Evolutionary conservation across 1,284 basidiomycete genomes (phyloP).

Genomic region (Heterobasidion irregulare): DNA sequence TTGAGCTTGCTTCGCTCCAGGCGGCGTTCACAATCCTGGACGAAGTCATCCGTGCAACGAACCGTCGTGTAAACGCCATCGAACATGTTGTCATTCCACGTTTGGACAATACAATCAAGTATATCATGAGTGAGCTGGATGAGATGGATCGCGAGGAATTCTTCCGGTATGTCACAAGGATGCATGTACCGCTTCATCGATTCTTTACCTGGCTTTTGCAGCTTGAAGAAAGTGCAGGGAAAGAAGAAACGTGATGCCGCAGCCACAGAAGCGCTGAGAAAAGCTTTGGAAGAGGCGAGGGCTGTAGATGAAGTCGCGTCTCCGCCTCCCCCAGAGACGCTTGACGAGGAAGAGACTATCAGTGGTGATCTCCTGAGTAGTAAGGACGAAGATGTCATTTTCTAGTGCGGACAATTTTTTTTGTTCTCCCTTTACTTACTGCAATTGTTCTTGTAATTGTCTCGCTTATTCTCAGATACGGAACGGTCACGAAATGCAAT

Average conservation of each 20-base stretch:
- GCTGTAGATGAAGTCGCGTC: background rate
- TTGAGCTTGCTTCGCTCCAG: constrained; percentile 94
- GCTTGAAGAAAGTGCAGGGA: constrained; percentile 92
- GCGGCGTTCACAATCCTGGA: constrained; percentile 99
- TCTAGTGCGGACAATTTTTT: constrained; percentile 33
- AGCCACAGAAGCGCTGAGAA: constrained; percentile 15
- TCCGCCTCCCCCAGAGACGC: constrained; percentile 7
- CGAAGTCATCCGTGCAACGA: constrained; percentile 98
- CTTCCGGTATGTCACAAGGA: constrained; percentile 55
- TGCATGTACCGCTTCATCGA: too few species aligned
- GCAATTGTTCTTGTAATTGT: background rate
- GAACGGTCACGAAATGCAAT: too few species aligned
- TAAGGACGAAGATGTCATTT: constrained; percentile 91
- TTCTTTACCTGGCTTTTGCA: constrained; percentile 17
- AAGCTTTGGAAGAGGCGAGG: background rate
- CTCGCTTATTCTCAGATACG: too few species aligned
- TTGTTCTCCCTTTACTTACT: background rate
- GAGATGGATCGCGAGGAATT: constrained; percentile 99
- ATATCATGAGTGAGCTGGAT: constrained; percentile 91
- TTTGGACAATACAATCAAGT: constrained; percentile 96
- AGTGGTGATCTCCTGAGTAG: constrained; percentile 65
- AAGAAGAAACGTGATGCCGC: constrained; percentile 89
- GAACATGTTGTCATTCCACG: constrained; percentile 97
- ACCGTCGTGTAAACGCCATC: constrained; percentile 97
- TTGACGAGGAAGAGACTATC: constrained; percentile 25